Percentiles rank a stretch among this genome's conserved stretches.
Evolutionary conservation across 805 yeast genomes (phyloP).

Genomic region (Lachancea dasiensis): DNA sequence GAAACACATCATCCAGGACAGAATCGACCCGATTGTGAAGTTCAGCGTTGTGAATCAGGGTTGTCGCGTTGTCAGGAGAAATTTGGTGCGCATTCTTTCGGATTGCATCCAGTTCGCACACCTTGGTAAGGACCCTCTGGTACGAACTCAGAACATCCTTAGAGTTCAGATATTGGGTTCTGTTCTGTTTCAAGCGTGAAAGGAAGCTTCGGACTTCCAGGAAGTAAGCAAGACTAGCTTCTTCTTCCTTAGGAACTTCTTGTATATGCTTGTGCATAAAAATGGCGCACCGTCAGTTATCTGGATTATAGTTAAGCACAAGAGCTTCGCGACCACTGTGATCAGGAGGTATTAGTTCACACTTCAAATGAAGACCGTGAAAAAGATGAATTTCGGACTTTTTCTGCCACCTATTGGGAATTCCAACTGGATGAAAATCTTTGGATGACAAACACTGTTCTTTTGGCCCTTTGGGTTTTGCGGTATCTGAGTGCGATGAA

Average conservation of each 20-base stretch:
- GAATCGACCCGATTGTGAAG: constrained; percentile 53
- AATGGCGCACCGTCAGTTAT: too few relatives aligned
- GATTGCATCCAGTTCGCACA: constrained; percentile 47
- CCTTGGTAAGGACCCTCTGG: constrained; percentile 47
- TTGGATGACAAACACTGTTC: too few relatives aligned
- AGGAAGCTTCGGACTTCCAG: constrained; percentile 39
- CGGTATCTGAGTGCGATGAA: too few relatives aligned
- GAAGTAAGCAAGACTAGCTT: constrained; percentile 36
- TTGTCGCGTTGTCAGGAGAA: constrained; percentile 19
- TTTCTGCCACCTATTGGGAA: too few relatives aligned
- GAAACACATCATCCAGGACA: constrained; percentile 83
- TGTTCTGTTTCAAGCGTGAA: constrained; percentile 52
- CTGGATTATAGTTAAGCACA: too few relatives aligned
- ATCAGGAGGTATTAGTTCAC: too few relatives aligned
- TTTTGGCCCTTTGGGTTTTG: too few relatives aligned
- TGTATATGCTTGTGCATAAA: constrained; percentile 22
- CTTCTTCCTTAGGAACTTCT: constrained; percentile 35
- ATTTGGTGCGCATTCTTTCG: constrained; percentile 38
- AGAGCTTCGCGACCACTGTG: too few relatives aligned
- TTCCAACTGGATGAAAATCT: too few relatives aligned
- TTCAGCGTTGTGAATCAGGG: constrained; percentile 25
- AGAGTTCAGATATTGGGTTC: constrained; percentile 59
- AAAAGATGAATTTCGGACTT: too few relatives aligned
- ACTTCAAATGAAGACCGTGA: too few relatives aligned
- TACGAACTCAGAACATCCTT: constrained; percentile 60